These are phyloP conservation scores for Thecamonas trahens DNA, from an alignment of 78 protist species.

Conservation along the genomic window DNA sequence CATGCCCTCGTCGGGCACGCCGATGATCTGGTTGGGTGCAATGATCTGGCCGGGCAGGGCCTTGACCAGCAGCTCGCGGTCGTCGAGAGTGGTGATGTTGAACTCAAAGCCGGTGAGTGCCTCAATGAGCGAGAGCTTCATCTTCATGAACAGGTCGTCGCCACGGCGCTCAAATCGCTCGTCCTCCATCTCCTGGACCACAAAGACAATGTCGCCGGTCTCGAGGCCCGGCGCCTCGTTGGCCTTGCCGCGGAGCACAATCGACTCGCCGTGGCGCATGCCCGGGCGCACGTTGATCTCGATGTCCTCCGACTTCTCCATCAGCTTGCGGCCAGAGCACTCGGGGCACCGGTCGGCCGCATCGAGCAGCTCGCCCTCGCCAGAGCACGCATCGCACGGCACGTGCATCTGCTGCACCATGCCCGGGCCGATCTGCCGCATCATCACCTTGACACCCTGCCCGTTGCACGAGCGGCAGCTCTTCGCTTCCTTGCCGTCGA, in stretches of 20 bases:
- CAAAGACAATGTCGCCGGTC: slow-evolving; percentile 91
- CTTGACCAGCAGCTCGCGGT: slow-evolving; percentile 60
- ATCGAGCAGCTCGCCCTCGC: slow-evolving; percentile 73
- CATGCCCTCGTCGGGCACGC: slow-evolving; percentile 90
- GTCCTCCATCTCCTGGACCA: slow-evolving; percentile 80
- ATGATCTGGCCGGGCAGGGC: slow-evolving; percentile 50
- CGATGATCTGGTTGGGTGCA: slow-evolving; percentile 66
- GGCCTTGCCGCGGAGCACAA: slow-evolving; percentile 87
- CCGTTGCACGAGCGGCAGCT: slow-evolving; percentile 84
- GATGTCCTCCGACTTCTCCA: slow-evolving; percentile 64
- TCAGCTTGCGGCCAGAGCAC: slow-evolving; percentile 76
- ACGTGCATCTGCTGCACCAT: slow-evolving; percentile 74
- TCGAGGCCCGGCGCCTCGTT: slow-evolving; percentile 70
- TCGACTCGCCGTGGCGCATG: slow-evolving; percentile 75
- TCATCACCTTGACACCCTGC: slow-evolving; percentile 49
- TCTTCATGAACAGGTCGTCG: slow-evolving; percentile 74
- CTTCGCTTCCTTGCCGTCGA: slow-evolving; percentile 16
- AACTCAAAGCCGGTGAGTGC: slow-evolving; percentile 87
- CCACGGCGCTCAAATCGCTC: slow-evolving; percentile 75
- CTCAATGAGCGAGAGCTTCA: slow-evolving; percentile 59
- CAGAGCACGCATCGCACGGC: slow-evolving; percentile 74
- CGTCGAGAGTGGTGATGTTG: slow-evolving; percentile 80
- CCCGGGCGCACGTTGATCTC: slow-evolving; percentile 91
- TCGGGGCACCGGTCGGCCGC: slow-evolving; percentile 55
- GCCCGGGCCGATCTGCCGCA: slow-evolving; percentile 86